These are phyloP conservation scores for Williopsis jadinii DNA, from an alignment of 1,139 yeast genomes.

Conservation along the genomic window DNA sequence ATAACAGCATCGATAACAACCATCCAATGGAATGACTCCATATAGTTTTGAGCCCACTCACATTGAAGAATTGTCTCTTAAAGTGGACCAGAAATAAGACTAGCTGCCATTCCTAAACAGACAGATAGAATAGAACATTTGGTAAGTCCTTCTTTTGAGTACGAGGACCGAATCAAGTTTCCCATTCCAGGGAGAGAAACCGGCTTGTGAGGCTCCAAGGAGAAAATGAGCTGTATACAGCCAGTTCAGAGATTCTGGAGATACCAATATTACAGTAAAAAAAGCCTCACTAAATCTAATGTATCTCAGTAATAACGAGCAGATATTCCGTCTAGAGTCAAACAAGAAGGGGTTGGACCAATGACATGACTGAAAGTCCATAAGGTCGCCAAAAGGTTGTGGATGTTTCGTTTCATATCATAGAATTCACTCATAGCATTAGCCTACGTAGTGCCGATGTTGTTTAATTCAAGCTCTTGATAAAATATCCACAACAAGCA, in stretches of 20 bases:
- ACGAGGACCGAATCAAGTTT: slow-evolving; percentile 38
- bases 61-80: slow-evolving; percentile 21
- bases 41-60: slow-evolving; percentile 30
- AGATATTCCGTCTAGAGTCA: slow-evolving; percentile 44
- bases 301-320: slow-evolving; percentile 48
- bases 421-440: slow-evolving; percentile 57
- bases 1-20: slow-evolving; percentile 48
- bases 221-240: slow-evolving; percentile 52
- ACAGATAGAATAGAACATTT: slow-evolving; percentile 18
- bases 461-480: slow-evolving; percentile 38
- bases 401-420: slow-evolving; percentile 44
- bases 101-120: slow-evolving; percentile 20
- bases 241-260: slow-evolving; percentile 35
- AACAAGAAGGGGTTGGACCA: slow-evolving; percentile 53
- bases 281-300: slow-evolving; percentile 53
- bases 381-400: slow-evolving; percentile 42
- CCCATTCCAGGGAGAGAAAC: slow-evolving; percentile 50
- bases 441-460: slow-evolving; percentile 47
- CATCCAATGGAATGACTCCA: slow-evolving; percentile 44
- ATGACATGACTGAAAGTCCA: slow-evolving; percentile 56
- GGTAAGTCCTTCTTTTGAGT: slow-evolving; percentile 38
- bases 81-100: slow-evolving; percentile 32
- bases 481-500: slow-evolving; percentile 37
- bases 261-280: slow-evolving; percentile 44
- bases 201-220: slow-evolving; percentile 51